Base-by-base conservation (phyloP, 139 green algal species). In the Diplosphaera chodatii region DNA sequence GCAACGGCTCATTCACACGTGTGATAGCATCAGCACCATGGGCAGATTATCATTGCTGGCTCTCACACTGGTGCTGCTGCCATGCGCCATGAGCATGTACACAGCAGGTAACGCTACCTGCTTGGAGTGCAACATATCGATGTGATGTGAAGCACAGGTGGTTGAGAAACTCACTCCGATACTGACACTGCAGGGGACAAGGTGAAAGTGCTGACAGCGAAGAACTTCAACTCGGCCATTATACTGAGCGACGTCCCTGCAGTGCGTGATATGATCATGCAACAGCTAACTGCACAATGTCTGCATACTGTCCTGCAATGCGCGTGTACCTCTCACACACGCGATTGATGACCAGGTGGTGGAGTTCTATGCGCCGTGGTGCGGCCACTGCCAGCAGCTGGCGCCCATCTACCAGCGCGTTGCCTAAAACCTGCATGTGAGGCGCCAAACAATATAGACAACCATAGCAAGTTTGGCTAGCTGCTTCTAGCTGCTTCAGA, bases 371-470 rank as follows among this genome's bases (percentile, higher is more conserved):
- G 71, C 71, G 31, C 71, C 69, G 23, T 75, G 77, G 77, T 83
- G 66, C 65, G 73, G 72, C 21, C 80, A 83, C 59, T 85, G 80
- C 70, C 68, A 85, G 29, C 8, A 27, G 0, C 71, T 85, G 62
- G 66, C 77, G 23, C 77, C 80, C 10, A 29, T 63, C 10, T 78
- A 71, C 31, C 66, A 78, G 59, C 75, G 74, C 33, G 80, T 81
- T 1, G 80, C 80, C 4, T 21, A 62, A 10, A 83, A 78, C 55
- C 56, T 85, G 20, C 59, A 83, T 68, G 80, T 82, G 37, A 23
- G 48, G 1, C n/a, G n/a, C n/a, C n/a, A n/a, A n/a, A n/a, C n/a
- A n/a, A n/a, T n/a, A n/a, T 32, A 3, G 5, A 22, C 65, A 3
- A n/a, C 3, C 27, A 40, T 18, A 13, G 8, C 37, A 33, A 23